Evolutionary conservation across 257 asterid genomes (phyloP), one percentile per base, ranked within the genome.

Genomic region (Sherardia arvensis): DNA sequence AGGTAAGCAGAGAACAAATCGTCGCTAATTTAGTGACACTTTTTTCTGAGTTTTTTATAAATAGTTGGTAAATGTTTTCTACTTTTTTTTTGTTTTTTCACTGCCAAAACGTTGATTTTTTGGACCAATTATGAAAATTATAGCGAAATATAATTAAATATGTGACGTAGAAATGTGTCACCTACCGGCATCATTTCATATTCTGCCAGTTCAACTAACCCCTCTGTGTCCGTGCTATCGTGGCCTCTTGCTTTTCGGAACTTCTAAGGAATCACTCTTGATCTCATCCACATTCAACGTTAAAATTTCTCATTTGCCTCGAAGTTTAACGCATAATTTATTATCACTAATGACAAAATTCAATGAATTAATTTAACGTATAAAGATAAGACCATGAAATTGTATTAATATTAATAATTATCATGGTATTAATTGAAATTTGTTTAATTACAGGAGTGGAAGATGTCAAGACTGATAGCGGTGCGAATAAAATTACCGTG

Each of bases 401-500:
- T 12, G 18, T 9, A 36, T 36, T 38, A 10, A 38, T n/a, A n/a
- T n/a, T n/a, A n/a, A n/a, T n/a, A n/a, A n/a, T n/a, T 30, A 30
- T 2, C 6, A 30, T 2, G 34, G 3, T 5, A 3, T 18, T 49
- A 49, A 9, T 49, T 20, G 26, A 5, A 7, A 20, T 20, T 49
- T 49, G 30, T 62, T 33, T 64, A 63, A 63, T 72, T 65, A 76
- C 61, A 90, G 98, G 96, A 27, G 98, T 91, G 68, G 85, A 86
- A 78, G 85, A 84, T 18, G 96, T 85, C 72, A 89, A 82, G 74
- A 73, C 88, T 1, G 99, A 92, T 60, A 73, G 82, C 40, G 78
- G 54, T 9, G 70, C 80, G 48, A 80, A 84, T 81, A 92, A 89
- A 77, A 69, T 89, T 81, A 92, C 84, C 20, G 93, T 87, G 69